These are phyloP conservation scores for Candida andamanensis DNA, from an alignment of 805 yeast genomes.

Conservation along the genomic window DNA sequence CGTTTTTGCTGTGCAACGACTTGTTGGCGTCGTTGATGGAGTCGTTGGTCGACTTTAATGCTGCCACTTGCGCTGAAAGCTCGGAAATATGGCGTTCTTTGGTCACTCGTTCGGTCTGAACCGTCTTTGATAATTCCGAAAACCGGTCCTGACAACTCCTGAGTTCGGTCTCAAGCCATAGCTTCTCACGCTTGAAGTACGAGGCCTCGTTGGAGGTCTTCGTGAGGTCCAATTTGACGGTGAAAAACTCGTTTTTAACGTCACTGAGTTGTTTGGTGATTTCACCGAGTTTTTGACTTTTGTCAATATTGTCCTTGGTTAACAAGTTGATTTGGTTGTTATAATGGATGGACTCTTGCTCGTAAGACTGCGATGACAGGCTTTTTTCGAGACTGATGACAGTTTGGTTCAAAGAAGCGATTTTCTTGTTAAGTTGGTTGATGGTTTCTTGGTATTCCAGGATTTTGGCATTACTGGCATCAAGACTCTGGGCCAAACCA, in stretches of 20 bases:
- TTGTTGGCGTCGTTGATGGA: conserved; percentile 40
- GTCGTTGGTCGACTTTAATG: conserved; percentile 31
- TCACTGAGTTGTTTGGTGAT: conserved; percentile 32
- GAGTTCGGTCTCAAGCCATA: conserved; percentile 39
- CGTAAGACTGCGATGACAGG: conserved; percentile 11
- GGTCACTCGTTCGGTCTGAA: conserved; percentile 31
- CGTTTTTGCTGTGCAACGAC: conserved; percentile 40
- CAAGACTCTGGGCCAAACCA: conserved; percentile 15
- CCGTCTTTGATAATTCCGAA: conserved; percentile 34
- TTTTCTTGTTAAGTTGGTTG: conserved; percentile 11
- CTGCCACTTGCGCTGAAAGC: conserved; percentile 20
- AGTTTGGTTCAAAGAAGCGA: conserved; percentile 14
- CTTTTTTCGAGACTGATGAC: conserved; percentile 10
- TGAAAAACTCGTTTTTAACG: conserved; percentile 31
- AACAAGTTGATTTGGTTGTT: conserved; percentile 24
- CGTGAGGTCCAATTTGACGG: conserved; percentile 29
- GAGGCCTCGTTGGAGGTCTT: conserved; percentile 30
- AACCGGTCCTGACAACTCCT: conserved; percentile 28
- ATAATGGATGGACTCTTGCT: conserved; percentile 21
- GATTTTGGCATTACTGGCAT: conserved; percentile 12
- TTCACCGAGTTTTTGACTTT: conserved; percentile 29
- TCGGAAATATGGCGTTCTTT: conserved; percentile 25
- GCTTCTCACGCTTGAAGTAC: conserved; percentile 29
- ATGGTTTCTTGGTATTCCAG: conserved; percentile 14
- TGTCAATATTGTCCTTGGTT: conserved; percentile 31